Evolutionary conservation across 2,329 filamentous ascomycete genomes (phyloP).

Genomic region (Penicillium sp.): DNA sequence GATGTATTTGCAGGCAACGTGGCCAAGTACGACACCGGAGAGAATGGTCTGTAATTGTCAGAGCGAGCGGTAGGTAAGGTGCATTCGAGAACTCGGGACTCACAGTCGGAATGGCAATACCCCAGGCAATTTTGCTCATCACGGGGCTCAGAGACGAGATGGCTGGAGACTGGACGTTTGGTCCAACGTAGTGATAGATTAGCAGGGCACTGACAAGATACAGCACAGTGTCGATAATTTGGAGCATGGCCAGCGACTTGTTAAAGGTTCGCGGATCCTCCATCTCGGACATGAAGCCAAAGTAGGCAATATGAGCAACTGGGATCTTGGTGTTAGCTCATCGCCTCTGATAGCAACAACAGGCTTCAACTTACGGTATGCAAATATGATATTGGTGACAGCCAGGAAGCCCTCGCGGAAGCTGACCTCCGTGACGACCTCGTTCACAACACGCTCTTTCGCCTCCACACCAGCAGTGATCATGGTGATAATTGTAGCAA

Average conservation of each 20-base stretch:
- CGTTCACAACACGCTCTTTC: constrained; percentile 39
- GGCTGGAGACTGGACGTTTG: constrained; percentile 63
- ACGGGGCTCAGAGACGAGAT: constrained; percentile 60
- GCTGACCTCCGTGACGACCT: constrained; percentile 42
- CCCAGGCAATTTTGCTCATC: constrained; percentile 66
- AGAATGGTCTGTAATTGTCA: constrained; percentile 56
- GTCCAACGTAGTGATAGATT: constrained; percentile 67
- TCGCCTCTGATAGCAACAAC: neutral
- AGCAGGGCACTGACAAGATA: constrained; percentile 67
- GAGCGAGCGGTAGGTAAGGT: neutral
- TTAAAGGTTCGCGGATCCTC: constrained; percentile 60
- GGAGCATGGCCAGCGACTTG: constrained; percentile 64
- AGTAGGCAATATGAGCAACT: constrained; percentile 65
- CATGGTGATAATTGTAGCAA: constrained; percentile 67
- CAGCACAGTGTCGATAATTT: constrained; percentile 60
- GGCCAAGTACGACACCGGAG: constrained; percentile 68
- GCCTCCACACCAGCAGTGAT: constrained; percentile 61
- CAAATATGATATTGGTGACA: constrained; percentile 69
- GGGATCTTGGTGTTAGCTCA: neutral
- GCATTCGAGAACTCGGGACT: constrained; percentile 1
- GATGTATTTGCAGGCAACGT: constrained; percentile 66
- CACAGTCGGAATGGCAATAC: constrained; percentile 65
- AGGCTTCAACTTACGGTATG: constrained; percentile 54
- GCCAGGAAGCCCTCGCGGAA: constrained; percentile 61
- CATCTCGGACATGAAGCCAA: constrained; percentile 66